Base-by-base conservation (phyloP, 768 basidiomycete genomes). In the Tylopilus felleus region DNA sequence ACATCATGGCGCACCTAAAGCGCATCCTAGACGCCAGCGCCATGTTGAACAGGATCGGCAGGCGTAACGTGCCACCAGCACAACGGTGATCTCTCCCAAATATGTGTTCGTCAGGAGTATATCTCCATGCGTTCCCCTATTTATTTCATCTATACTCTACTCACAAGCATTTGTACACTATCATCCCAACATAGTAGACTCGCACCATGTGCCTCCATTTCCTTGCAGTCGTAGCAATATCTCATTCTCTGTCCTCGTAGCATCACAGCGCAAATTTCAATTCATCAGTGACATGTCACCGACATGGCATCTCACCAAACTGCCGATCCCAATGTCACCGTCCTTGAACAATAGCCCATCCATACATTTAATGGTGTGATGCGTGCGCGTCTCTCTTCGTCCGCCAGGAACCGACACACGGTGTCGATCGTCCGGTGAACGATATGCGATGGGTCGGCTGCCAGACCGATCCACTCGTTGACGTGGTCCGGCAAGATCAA, bases 401-500 rank as follows among this genome's bases (percentile, higher is more conserved):
- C 50, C 17, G 52, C 52, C 35, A 66, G 27, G 45, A 67, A 71
- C 44, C 60, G 62, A 28, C 33, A 43, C 21, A 58, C 55, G 8
- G 57, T 57, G 17, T 61, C 60, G 7, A 68, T 56, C n/a, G 66
- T 59, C 22, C 40, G 53, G 19, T 45, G 53, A 42, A 69, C 43
- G 5, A 66, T 47, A 28, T 52, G 43, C 49, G 62, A 51, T 13
- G 64, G 58, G 22, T 60, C 62, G 14, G 53, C 52, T 9, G 14
- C 14, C 8, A 69, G 55, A 22, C 69, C 67, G 27, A 66, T 52
- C 56, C 67, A 60, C 43, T 52, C 55, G 57, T 65, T 66, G 49
- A 72, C 56, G 39, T 55, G 56, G 36, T 61, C 53, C 8, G 72
- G 70, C 31, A 75, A 53, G 40, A 71, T 67, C 46, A 73, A 56